Base-by-base conservation (phyloP, 1,284 basidiomycete genomes). In the Cryptococcus depauperatus region DNA sequence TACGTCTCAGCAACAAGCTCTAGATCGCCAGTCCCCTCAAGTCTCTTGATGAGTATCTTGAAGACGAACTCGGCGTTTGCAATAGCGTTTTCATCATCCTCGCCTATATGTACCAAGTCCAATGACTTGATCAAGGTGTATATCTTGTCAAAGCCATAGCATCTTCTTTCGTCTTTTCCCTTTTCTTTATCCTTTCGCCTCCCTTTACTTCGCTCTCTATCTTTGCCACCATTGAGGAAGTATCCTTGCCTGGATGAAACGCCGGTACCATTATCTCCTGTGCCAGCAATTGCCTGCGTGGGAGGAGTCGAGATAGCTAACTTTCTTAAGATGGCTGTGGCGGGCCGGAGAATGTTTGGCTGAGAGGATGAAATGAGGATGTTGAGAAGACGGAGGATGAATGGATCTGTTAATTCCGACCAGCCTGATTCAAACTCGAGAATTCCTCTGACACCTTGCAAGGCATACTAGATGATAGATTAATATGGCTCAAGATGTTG, bases 311-410 rank as follows among this genome's bases (percentile, higher is more conserved):
- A 61, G 26, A 64, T 55, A 41, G 67, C 56, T 14, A 69, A 55
- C 46, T 65, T 67, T n/a, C 65, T 57, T 23, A 63, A 43, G 28
- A 69, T 64, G 4, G 64, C 62, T n/a, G 90, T 95, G 1, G 92
- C 90, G 10, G 92, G 92, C n/a, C 92, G 82, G 57, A 88, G 87
- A 53, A 97, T 85, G 56, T 98, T 98, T n/a, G 82, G 78, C 34
- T 84, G 81, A 41, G 78, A 75, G 14, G 82, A 73, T 0, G 84
- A 80, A 3, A 85, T 81, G 32, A 95, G 76, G 50, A 92, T 84
- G 54, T 82, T 77, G 21, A 93, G 86, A 34, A 95, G 61, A 22
- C 71, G 57, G 46, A 60, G 54, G 38, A 62, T 61, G 27, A 64
- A 59, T 1, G 41, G 35, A 37, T 64, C 56, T 2, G 56, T 52